Evolutionary conservation across 2,329 filamentous ascomycete species (phyloP).

Genomic region (Laburnicola sp.): DNA sequence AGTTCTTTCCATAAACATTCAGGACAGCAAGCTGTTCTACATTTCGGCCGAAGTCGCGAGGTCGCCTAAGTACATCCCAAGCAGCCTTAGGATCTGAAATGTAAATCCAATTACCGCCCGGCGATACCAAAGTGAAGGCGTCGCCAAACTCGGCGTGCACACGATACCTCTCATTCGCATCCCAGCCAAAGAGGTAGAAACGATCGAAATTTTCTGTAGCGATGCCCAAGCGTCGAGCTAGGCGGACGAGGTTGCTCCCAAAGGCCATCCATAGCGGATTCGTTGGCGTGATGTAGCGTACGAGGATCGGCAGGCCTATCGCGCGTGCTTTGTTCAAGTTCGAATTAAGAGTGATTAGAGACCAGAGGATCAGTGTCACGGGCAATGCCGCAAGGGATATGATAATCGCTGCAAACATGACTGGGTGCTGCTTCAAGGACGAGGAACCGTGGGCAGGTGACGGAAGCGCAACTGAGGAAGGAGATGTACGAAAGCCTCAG

Average conservation of each 20-base stretch:
- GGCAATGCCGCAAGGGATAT: not conserved
- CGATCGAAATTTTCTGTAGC: conserved; percentile 1
- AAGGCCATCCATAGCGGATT: conserved; percentile 20
- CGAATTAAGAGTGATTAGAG: not conserved
- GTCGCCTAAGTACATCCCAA: conserved; percentile 14
- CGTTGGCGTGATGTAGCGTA: conserved; percentile 18
- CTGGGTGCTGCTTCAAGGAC: no score
- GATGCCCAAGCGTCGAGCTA: conserved; percentile 5
- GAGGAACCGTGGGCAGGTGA: no score
- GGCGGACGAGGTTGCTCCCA: conserved; percentile 12
- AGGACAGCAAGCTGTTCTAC: conserved; percentile 23
- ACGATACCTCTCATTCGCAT: conserved; percentile 13
- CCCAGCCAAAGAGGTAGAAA: conserved; percentile 21
- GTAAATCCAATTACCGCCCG: conserved; percentile 15
- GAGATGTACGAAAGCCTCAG: no score
- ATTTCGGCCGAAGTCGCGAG: conserved; percentile 18
- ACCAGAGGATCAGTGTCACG: not conserved
- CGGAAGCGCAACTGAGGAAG: no score
- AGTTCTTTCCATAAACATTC: conserved; percentile 27
- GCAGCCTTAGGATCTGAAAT: conserved; percentile 15
- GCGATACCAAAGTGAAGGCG: conserved; percentile 17
- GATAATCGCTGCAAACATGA: not conserved
- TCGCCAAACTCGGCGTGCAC: conserved; percentile 18
- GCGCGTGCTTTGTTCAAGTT: conserved; percentile 2
- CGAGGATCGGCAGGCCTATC: conserved; percentile 20